A percentile compares a stretch with the other conserved stretches of the same genome.
Evolutionary conservation across 2,329 filamentous ascomycete species (phyloP).

Genomic region (Aspergillus niger): DNA sequence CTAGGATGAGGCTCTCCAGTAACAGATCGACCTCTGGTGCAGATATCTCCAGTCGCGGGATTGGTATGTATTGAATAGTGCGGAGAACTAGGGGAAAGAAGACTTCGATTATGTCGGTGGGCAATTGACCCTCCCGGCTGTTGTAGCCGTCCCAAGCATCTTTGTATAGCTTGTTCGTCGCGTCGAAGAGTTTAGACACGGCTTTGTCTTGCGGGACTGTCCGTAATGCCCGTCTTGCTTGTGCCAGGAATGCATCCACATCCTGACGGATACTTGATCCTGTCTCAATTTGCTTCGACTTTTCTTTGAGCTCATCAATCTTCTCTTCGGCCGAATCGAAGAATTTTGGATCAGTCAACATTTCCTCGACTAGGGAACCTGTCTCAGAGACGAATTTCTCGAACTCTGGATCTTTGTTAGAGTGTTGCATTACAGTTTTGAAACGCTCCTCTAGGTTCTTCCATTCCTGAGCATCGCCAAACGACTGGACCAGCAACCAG

Average conservation of each 20-base stretch:
- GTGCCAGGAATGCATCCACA: slow-evolving; percentile 69
- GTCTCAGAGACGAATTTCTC: slow-evolving; percentile 74
- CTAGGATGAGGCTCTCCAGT: slow-evolving; percentile 85
- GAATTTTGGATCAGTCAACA: slow-evolving; percentile 83
- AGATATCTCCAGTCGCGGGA: slow-evolving; percentile 85
- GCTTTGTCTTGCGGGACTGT: slow-evolving; percentile 72
- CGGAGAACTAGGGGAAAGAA: slow-evolving; percentile 78
- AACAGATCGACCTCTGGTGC: slow-evolving; percentile 82
- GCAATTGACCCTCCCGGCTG: slow-evolving; percentile 68
- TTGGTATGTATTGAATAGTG: slow-evolving; percentile 81
- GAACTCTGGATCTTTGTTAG: slow-evolving; percentile 77
- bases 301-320: slow-evolving; percentile 60
- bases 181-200: slow-evolving; percentile 68
- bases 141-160: slow-evolving; percentile 68
- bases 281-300: slow-evolving; percentile 59
- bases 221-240: slow-evolving; percentile 67
- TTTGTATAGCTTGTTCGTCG: slow-evolving; percentile 66
- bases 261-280: slow-evolving; percentile 72
- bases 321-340: slow-evolving; percentile 74
- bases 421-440: slow-evolving; percentile 70
- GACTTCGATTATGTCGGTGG: slow-evolving; percentile 74
- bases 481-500: slow-evolving; percentile 76
- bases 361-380: slow-evolving; percentile 72
- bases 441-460: slow-evolving; percentile 69
- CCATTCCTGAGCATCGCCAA: slow-evolving; percentile 76